Evolutionary conservation across 176 grass and related monocot species (phyloP).

Genomic region (Chrysopogon serrulatus): DNA sequence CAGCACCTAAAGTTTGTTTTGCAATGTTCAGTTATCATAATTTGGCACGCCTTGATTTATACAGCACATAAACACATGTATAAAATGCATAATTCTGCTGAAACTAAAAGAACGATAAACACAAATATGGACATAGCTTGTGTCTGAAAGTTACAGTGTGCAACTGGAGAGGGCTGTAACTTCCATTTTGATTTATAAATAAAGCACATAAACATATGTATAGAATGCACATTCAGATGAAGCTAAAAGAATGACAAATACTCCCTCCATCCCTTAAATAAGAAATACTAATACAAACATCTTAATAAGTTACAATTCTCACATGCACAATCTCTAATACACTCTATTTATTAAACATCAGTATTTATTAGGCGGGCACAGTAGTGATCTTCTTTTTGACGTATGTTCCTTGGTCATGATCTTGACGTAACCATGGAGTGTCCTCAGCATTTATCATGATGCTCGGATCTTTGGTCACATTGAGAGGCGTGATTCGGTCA

Average conservation of each 20-base stretch:
- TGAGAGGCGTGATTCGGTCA: too few relatives aligned
- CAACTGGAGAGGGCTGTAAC: background rate
- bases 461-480: too few relatives aligned
- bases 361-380: too few relatives aligned
- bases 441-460: too few relatives aligned
- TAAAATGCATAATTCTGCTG: background rate
- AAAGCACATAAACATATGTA: background rate
- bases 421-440: too few relatives aligned
- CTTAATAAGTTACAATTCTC: too few relatives aligned
- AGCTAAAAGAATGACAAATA: background rate
- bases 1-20: conserved; percentile 16
- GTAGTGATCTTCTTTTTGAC: too few relatives aligned
- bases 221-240: background rate
- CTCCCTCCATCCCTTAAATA: too few relatives aligned
- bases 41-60: background rate
- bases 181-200: background rate
- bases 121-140: background rate
- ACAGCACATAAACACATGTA: background rate
- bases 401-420: too few relatives aligned
- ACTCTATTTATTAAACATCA: too few relatives aligned
- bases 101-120: background rate
- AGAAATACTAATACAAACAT: too few relatives aligned
- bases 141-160: background rate
- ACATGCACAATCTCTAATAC: too few relatives aligned
- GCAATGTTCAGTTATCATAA: conserved; percentile 5